phyloP scores from a whole-genome alignment of 257 asterid genomes.

The Solanum chiquidenum region DNA sequence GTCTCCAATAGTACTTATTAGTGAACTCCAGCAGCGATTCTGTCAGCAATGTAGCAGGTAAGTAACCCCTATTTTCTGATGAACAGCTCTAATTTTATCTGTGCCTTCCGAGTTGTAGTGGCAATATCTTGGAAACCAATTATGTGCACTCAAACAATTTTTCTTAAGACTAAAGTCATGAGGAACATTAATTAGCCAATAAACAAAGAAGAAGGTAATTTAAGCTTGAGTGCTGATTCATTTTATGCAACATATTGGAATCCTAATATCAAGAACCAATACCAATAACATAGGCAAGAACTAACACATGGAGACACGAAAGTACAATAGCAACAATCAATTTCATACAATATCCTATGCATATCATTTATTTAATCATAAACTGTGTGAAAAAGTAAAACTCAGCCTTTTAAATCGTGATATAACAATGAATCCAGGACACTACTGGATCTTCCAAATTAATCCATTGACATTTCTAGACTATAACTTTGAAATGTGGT shows the following conservation, averaged over 20 bases:
- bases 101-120: background rate
- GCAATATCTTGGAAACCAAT: background rate
- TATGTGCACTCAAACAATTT: background rate
- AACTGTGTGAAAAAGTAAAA: background rate
- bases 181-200: background rate
- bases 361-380: background rate
- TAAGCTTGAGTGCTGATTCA: background rate
- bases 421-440: background rate
- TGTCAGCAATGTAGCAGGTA: slow-evolving; percentile 99
- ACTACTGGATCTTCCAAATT: background rate
- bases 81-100: background rate
- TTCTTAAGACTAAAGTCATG: background rate
- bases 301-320: background rate
- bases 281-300: background rate
- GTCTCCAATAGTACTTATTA: slow-evolving; percentile 50
- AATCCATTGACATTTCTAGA: background rate
- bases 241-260: background rate
- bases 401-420: background rate
- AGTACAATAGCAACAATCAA: background rate
- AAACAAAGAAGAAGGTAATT: background rate
- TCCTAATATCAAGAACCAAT: background rate
- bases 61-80: background rate
- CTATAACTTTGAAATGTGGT: background rate
- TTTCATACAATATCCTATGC: background rate
- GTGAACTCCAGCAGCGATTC: slow-evolving; percentile 62